Evolutionary conservation across 2,329 filamentous ascomycete species (phyloP), one percentile per base, ranked within the genome.

Genomic region (Karstenula rhodostoma): DNA sequence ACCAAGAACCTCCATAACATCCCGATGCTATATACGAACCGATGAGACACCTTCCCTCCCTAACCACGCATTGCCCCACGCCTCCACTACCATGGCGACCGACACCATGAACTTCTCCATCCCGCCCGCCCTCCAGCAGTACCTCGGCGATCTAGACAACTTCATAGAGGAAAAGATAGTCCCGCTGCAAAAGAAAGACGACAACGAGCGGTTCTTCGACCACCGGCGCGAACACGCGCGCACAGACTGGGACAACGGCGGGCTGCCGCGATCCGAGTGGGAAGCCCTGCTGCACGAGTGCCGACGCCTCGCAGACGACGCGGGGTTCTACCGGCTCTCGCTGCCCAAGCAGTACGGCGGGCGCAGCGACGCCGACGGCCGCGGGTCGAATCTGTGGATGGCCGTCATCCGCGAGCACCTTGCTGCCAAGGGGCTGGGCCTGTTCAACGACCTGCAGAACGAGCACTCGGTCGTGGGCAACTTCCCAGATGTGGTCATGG

Each of bases 171-270:
- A 73, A 15, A 80, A 82, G 51, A 88, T 87, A 65, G 74, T 77
- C 0, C 86, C 85, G 1, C 77, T 88, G 1, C 85, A 89, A 71
- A 75, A 83, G 62, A 75, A 77, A 25, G 75, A 85, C 67, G 85
- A 88, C 72, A 89, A 89, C 69, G 80, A 86, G 57, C 83, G 86
- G 59, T 89, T 89, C 82, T 89, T 89, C 75, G 86, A 89, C 73
- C 84, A 89, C 73, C 83, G 87, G 19, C 84, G 87, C 63, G 87
- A 89, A 67, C 82, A 88, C 67, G 79, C 85, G 7, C 84, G 87
- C 35, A 89, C 87, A 1, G 82, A 89, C 68, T 89, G 86, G 85
- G 82, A 84, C 56, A 82, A 83, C 43, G 77, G 79, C 58, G 86
- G 87, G 2, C 79, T 89, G 2, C 87, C 87, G 0, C 81, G 81